Evolutionary conservation across 805 yeast genomes (phyloP).

Genomic region (Dipodascus geniculatus): DNA sequence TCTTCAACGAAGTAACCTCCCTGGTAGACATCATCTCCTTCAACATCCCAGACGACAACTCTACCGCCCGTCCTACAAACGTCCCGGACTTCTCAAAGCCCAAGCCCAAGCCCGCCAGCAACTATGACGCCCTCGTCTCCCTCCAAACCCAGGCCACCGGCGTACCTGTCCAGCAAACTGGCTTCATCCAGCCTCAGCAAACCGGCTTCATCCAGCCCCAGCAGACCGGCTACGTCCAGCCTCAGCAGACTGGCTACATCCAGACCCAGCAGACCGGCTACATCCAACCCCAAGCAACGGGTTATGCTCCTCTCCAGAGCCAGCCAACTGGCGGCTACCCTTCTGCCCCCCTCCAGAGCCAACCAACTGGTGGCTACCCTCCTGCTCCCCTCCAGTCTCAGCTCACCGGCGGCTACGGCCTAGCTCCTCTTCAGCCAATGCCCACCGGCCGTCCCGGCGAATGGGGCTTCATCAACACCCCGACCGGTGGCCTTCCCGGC

Average conservation of each 20-base stretch:
- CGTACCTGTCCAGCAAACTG: slow-evolving; percentile 10
- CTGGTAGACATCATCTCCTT: slow-evolving; percentile 84
- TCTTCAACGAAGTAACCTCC: slow-evolving; percentile 74
- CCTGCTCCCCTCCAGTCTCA: slow-evolving; percentile 24
- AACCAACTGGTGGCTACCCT: slow-evolving; percentile 32
- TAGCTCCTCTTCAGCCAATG: slow-evolving; percentile 28
- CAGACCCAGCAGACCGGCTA: slow-evolving; percentile 30
- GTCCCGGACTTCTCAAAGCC: slow-evolving; percentile 16
- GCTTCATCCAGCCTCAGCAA: slow-evolving; percentile 14
- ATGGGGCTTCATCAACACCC: slow-evolving; percentile 66
- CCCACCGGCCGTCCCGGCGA: slow-evolving; percentile 62
- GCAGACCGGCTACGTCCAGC: slow-evolving; percentile 28
- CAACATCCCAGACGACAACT: slow-evolving; percentile 47
- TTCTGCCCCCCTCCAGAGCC: slow-evolving; percentile 28
- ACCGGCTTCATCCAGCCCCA: slow-evolving; percentile 28
- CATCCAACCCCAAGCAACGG: slow-evolving; percentile 12
- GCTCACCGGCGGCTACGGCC: slow-evolving; percentile 20
- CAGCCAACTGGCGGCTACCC: slow-evolving; percentile 16
- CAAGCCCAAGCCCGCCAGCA: neutral
- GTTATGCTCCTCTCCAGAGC: slow-evolving; percentile 17
- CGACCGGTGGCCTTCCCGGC: slow-evolving; percentile 63
- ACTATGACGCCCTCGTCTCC: neutral
- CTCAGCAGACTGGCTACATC: slow-evolving; percentile 24
- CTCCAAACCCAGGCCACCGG: slow-evolving; percentile 5
- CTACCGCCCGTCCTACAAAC: slow-evolving; percentile 13